These are phyloP conservation scores for Moniliella sp. DNA, from an alignment of 1,284 basidiomycete species.

Conservation along the genomic window DNA sequence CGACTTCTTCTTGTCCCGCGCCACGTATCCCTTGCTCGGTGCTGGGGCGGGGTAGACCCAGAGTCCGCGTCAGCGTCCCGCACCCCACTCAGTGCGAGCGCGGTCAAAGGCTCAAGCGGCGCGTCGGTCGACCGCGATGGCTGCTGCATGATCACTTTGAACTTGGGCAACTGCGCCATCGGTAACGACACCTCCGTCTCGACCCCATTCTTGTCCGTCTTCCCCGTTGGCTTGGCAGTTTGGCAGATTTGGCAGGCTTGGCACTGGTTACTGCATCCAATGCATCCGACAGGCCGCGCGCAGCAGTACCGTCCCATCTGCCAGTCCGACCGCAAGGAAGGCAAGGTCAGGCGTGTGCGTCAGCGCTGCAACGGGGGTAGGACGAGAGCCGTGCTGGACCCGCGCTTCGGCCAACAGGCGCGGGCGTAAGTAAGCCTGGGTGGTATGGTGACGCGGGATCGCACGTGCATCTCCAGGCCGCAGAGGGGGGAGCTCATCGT, in stretches of 20 bases:
- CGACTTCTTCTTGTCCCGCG: no score
- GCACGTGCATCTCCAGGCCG: background rate
- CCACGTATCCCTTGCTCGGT: background rate
- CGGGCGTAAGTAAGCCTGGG: conserved; percentile 7
- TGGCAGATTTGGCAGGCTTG: background rate
- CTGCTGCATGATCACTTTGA: conserved; percentile 17
- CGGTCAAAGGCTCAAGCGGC: conserved; percentile 63
- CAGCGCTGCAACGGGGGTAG: conserved; percentile 42
- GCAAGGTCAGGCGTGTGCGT: conserved; percentile 59
- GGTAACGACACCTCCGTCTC: no score
- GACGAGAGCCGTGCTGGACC: conserved; percentile 21
- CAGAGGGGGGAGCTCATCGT: no score
- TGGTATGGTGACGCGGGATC: background rate
- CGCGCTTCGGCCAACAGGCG: conserved; percentile 16
- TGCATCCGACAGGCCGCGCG: conserved; percentile 71
- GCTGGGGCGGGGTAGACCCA: no score
- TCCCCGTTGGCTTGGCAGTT: conserved; percentile 2
- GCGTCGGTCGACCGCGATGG: conserved; percentile 2
- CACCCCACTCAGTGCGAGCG: conserved; percentile 43
- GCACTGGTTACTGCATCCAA: no score
- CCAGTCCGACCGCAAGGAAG: conserved; percentile 70
- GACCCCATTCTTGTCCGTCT: no score
- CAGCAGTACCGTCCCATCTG: conserved; percentile 76
- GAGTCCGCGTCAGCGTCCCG: no score
- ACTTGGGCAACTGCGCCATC: conserved; percentile 21